Evolutionary conservation across 164 flowering plant species (phyloP).

Genomic region (Nelumbo lutea): DNA sequence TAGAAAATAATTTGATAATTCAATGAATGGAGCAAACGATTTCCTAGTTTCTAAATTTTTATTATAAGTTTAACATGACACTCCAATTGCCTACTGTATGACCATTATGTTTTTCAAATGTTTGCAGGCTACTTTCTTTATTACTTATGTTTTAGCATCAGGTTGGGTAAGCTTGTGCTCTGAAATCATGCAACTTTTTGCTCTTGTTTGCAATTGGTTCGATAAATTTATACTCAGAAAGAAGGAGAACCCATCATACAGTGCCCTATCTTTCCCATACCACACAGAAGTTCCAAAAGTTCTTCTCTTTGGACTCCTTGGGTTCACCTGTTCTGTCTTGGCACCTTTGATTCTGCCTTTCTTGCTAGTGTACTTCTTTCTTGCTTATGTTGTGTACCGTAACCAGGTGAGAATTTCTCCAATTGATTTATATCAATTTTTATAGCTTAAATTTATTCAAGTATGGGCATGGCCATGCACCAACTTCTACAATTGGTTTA

Average conservation of each 20-base stretch:
- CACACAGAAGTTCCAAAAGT: conserved; percentile 89
- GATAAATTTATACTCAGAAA: conserved; percentile 39
- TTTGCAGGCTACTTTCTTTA: conserved; percentile 83
- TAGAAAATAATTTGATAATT: neutral
- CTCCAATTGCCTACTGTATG: neutral
- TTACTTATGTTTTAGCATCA: conserved; percentile 86
- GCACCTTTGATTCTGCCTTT: conserved; percentile 89
- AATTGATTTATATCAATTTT: neutral
- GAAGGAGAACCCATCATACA: conserved; percentile 31
- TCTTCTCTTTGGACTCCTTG: conserved; percentile 82
- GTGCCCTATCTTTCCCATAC: conserved; percentile 65
- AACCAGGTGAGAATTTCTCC: conserved; percentile 63
- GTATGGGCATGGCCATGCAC: too few species aligned
- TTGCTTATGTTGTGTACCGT: conserved; percentile 76
- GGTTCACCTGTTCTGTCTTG: conserved; percentile 72
- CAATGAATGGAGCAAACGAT: neutral
- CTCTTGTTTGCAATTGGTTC: conserved; percentile 51
- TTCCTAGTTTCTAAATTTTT: neutral
- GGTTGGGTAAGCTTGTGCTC: conserved; percentile 88
- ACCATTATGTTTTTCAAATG: conserved; percentile 1
- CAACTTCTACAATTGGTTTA: too few species aligned
- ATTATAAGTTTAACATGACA: neutral
- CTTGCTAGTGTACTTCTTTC: conserved; percentile 67
- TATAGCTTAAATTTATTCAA: too few species aligned
- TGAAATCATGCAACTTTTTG: conserved; percentile 71